phyloP scores from a whole-genome alignment of 2,329 filamentous ascomycete genomes.

The Didymella lethalis region DNA sequence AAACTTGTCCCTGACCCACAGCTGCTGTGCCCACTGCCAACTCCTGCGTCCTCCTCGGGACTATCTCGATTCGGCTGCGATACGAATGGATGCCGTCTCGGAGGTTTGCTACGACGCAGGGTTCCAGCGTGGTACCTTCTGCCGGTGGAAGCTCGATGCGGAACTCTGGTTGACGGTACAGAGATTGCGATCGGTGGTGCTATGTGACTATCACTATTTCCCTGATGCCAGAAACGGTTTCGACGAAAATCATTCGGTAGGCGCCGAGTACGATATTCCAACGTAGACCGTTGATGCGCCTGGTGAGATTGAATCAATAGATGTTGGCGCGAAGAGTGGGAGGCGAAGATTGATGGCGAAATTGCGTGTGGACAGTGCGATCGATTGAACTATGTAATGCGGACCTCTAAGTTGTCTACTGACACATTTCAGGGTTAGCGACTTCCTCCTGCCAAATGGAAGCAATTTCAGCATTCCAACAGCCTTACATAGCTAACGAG shows the following conservation, averaged over 20 bases:
- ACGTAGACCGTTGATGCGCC: not conserved
- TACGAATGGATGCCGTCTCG: slow-evolving; percentile 6
- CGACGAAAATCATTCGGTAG: slow-evolving; percentile 17
- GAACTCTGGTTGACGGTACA: not conserved
- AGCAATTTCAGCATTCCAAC: slow-evolving; percentile 23
- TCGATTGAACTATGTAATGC: slow-evolving; percentile 24
- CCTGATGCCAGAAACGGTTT: not conserved
- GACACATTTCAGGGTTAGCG: slow-evolving; percentile 18
- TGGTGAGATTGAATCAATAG: slow-evolving; percentile 4
- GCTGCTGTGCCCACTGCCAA: slow-evolving; percentile 6
- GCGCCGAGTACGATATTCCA: slow-evolving; percentile 13
- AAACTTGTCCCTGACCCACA: slow-evolving; percentile 3
- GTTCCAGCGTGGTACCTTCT: slow-evolving; percentile 2
- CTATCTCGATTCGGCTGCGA: slow-evolving; percentile 8
- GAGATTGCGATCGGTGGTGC: slow-evolving; percentile 15
- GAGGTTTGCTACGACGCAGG: slow-evolving; percentile 12
- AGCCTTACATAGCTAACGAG: slow-evolving; percentile 19
- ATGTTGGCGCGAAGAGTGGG: not conserved
- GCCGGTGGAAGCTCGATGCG: slow-evolving; percentile 4
- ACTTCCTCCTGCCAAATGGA: slow-evolving; percentile 19
- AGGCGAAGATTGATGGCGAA: slow-evolving; percentile 9
- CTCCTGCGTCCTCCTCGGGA: slow-evolving; percentile 1
- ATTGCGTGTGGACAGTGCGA: slow-evolving; percentile 21
- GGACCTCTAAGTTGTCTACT: slow-evolving; percentile 20
- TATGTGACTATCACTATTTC: slow-evolving; percentile 14